phyloP scores from a whole-genome alignment of 768 basidiomycete genomes.

The Russula earlei region DNA sequence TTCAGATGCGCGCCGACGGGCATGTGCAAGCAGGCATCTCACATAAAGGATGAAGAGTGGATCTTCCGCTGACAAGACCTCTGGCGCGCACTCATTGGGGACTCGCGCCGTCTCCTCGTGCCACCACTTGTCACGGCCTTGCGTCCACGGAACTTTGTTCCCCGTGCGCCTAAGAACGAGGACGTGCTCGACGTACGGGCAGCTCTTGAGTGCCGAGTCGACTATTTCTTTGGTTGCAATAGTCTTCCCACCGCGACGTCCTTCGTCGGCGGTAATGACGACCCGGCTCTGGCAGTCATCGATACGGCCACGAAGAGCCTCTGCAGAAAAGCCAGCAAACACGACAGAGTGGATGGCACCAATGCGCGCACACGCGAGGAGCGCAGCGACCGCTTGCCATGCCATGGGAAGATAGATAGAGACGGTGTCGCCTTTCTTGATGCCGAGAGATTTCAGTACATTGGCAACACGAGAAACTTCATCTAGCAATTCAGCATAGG shows the following conservation, averaged over 20 bases:
- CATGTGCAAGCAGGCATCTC: constrained; percentile 28
- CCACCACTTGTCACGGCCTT: constrained; percentile 93
- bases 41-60: constrained; percentile 98
- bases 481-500: constrained; percentile 77
- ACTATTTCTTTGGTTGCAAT: constrained; percentile 94
- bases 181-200: constrained; percentile 81
- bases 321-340: constrained; percentile 94
- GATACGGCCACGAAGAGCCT: constrained; percentile 87
- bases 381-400: constrained; percentile 92
- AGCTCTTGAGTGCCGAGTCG: constrained; percentile 80
- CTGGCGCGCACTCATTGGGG: constrained; percentile 78
- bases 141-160: constrained; percentile 66
- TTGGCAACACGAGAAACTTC: constrained; percentile 89
- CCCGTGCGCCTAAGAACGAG: constrained; percentile 87
- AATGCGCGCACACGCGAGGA: constrained; percentile 96
- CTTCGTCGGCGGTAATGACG: constrained; percentile 95
- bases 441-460: constrained; percentile 78
- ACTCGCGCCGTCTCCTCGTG: constrained; percentile 84
- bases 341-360: constrained; percentile 96
- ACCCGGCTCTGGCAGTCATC: constrained; percentile 83
- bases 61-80: constrained; percentile 86
- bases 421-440: constrained; percentile 93
- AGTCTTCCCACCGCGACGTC: constrained; percentile 84
- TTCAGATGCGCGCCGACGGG: neutral
- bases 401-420: constrained; percentile 92